Base-by-base conservation (phyloP, 2,329 filamentous ascomycete species). In the Fusarium nematophilum region DNA sequence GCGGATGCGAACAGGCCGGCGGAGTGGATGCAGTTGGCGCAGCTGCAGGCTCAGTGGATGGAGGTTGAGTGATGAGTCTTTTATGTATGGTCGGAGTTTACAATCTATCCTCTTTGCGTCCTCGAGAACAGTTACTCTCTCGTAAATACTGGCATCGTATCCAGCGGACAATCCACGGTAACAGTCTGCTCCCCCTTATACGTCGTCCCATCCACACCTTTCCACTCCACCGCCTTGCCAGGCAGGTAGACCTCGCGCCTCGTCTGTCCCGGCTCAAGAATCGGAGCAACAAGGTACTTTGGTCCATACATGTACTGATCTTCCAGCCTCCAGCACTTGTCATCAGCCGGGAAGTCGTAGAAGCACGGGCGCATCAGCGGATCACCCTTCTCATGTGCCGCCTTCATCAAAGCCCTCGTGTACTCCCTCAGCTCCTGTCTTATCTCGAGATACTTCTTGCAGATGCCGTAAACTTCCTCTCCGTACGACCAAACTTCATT, bases 401-500 rank as follows among this genome's bases (percentile, higher is more conserved):
- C 79, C 30, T 71, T 73, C 86, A 89, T 89, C 56, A 90, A 65
- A 0, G 55, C 69, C 3, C 87, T 73, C 0, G 82, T 86, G 57
- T 90, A 90, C 1, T 78, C 77, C 5, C 86, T 76, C 68, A 90
- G 54, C 27, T 79, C 68, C 70, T 90, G 87, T 3, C 87, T 78
- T 10, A 90, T 75, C 5, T 65, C 60, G 67, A 90, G 78, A 60
- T 88, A 89, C 61, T 78, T 83, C 66, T 80, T 78, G 69, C 84
- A 87, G 26, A 90, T 87, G 26, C 75, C 77, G 56, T 86, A 87
- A 0, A 87, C 81, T 23, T 85, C 79, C 6, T 82, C 78, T 0
- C 87, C 86, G 64, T 88, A 90, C 1, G 81, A 86, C 87, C 87
- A 90, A 2, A 90, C 82, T 70, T 90, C 87, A 62, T 89, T 88